phyloP scores from a whole-genome alignment of 2,329 filamentous ascomycete species.

The Cladosporium sp. region DNA sequence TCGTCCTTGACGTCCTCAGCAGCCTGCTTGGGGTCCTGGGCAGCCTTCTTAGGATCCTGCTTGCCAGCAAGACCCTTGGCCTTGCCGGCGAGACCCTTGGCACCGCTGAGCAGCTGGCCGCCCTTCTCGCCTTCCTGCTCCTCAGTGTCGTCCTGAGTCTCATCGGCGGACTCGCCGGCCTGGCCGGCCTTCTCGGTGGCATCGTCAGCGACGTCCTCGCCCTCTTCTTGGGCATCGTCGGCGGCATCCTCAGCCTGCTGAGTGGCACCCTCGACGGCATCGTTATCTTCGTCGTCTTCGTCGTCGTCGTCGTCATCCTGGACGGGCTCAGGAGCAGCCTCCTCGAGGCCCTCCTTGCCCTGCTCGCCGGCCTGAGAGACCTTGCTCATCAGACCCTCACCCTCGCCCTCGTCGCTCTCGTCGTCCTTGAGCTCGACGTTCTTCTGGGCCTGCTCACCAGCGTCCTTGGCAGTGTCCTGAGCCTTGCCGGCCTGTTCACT shows the following conservation, averaged over 20 bases:
- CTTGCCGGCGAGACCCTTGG: conserved; percentile 49
- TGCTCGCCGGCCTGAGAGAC: conserved; percentile 49
- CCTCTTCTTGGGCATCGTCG: conserved; percentile 40
- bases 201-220: conserved; percentile 42
- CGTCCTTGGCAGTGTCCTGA: conserved; percentile 41
- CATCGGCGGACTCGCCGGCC: conserved; percentile 35
- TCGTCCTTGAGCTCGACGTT: conserved; percentile 40
- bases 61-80: conserved; percentile 49
- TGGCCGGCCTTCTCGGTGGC: conserved; percentile 45
- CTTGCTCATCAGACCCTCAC: conserved; percentile 44
- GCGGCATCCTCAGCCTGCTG: conserved; percentile 46
- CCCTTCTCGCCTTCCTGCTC: conserved; percentile 31
- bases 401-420: conserved; percentile 37
- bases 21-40: conserved; percentile 34
- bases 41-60: conserved; percentile 39
- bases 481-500: conserved; percentile 35
- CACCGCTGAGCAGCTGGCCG: conserved; percentile 44
- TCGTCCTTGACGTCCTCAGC: conserved; percentile 37
- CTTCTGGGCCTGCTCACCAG: conserved; percentile 36
- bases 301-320: conserved; percentile 42
- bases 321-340: conserved; percentile 49
- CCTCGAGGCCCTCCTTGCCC: conserved; percentile 46
- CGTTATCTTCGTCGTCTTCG: conserved; percentile 43
- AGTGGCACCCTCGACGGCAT: conserved; percentile 39
- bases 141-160: conserved; percentile 31